Evolutionary conservation across 345 rosid genomes (phyloP), one percentile per base, ranked within the genome.

Genomic region (Ceriops decandra): DNA sequence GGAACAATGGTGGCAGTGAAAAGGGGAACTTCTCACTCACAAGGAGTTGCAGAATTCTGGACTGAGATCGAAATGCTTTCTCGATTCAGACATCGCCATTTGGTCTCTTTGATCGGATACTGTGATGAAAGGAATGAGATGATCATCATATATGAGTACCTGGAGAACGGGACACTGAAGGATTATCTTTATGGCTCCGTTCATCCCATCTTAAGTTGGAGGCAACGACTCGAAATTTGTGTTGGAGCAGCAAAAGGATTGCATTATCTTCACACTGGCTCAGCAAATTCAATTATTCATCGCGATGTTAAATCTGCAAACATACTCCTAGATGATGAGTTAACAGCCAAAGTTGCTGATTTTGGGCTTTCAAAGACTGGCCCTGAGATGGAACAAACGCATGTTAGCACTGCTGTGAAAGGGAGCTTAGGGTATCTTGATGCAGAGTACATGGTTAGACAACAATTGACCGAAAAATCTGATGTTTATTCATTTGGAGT

Each of bases 341-440:
- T 86, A 66, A 83, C 84, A 82, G 91, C 95, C 13, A 88, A 88
- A 69, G 95, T 88, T 60, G 89, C 91, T n/a, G 89, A 88, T 52
- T 88, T 88, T 49, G 95, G 95, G 57, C 72, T 88, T 28, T 88
- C 91, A 4, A 88, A 85, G 66, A 74, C 82, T 20, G 91, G 91
- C 51, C 95, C 91, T 0, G 83, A 84, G 60, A 68, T 86, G 8
- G 91, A 86, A 66, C 87, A 85, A 57, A 83, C 95, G 1, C 88
- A 88, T 80, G 89, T 88, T 36, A 86, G 95, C 32, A 88, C 91
- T 6, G 87, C 88, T 5, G 93, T 86, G 3, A 88, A 86, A 73
- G 88, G 90, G 57, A 88, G 93, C 83, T 88, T 88, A 10, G 88
- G 35, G 0, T 86, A 86, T 60, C 83, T 87, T 15, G 91, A 87